Percentiles rank a stretch among this genome's conserved stretches.
Conservation (phyloP, 1,139 yeast genomes). For the Scheffersomyces segobiensis region DNA sequence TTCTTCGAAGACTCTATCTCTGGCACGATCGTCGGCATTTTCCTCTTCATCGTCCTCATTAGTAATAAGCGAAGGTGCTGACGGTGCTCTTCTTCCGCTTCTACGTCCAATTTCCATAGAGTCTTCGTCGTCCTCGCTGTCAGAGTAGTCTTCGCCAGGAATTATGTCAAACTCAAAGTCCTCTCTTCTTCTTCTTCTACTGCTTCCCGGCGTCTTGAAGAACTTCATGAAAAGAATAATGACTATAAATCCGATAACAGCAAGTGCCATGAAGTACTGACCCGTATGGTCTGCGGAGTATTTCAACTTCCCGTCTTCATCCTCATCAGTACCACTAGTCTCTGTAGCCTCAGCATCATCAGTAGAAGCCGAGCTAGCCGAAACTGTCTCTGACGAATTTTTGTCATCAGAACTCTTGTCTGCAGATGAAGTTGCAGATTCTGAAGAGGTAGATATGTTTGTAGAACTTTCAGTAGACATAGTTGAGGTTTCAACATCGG, state of each 20-base stretch:
- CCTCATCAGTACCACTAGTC: constrained; percentile 15
- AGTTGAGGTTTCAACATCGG: background rate
- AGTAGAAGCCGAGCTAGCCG: background rate
- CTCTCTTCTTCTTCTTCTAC: constrained; percentile 65
- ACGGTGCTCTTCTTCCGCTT: constrained; percentile 7
- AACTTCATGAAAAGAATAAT: constrained; percentile 54
- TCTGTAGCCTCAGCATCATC: constrained; percentile 13
- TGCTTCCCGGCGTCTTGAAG: constrained; percentile 49
- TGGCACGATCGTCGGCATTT: constrained; percentile 28
- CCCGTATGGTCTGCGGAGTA: constrained; percentile 44
- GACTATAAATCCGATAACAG: constrained; percentile 59
- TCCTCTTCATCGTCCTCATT: constrained; percentile 23
- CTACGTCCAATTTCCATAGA: constrained; percentile 17
- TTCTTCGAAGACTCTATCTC: constrained; percentile 42
- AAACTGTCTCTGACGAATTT: background rate
- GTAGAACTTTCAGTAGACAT: background rate
- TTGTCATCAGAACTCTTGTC: background rate
- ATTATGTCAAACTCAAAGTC: constrained; percentile 80
- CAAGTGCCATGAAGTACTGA: constrained; percentile 59
- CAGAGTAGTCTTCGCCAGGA: constrained; percentile 60
- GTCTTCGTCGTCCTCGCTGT: constrained; percentile 20
- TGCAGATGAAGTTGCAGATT: background rate
- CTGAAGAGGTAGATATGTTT: background rate
- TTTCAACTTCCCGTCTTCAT: constrained; percentile 29
- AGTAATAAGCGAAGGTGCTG: constrained; percentile 20